These are phyloP conservation scores for Cichorium intybus DNA, from an alignment of 140 eudicot species.

Conservation along the genomic window DNA sequence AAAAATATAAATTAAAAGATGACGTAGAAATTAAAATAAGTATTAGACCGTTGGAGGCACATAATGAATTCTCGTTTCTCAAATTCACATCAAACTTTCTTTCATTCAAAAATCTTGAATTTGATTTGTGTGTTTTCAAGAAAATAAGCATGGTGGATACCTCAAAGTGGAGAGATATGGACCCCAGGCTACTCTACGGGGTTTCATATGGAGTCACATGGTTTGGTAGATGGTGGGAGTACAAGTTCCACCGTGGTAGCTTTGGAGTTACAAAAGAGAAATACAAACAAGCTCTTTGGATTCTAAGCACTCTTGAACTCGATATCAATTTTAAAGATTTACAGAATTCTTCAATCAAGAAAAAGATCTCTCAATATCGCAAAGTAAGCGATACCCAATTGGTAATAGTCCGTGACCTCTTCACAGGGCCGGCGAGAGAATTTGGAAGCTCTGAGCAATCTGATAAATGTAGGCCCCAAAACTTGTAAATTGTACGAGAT, in stretches of 20 bases:
- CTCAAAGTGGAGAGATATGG: constrained; percentile 66
- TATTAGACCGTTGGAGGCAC: too few species aligned
- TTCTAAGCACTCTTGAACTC: constrained; percentile 52
- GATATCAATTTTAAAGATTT: constrained; percentile 33
- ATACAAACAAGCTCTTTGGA: constrained; percentile 52
- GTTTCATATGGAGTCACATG: constrained; percentile 75
- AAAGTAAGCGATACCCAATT: constrained; percentile 45
- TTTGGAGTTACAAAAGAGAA: constrained; percentile 61
- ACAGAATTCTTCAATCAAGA: constrained; percentile 27
- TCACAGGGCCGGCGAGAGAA: too few species aligned
- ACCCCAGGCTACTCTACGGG: constrained; percentile 78
- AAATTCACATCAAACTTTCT: not conserved
- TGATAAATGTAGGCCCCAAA: too few species aligned
- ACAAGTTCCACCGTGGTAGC: constrained; percentile 69
- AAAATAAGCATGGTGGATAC: constrained; percentile 68
- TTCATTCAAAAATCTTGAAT: constrained; percentile 6
- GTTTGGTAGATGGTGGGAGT: constrained; percentile 95
- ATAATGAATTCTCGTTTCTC: not conserved
- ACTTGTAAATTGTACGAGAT: too few species aligned
- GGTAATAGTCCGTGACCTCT: constrained; percentile 54
- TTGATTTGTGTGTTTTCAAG: constrained; percentile 34
- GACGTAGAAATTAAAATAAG: too few species aligned
- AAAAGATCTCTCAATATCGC: constrained; percentile 43
- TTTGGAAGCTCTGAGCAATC: too few species aligned
- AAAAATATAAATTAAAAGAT: too few species aligned